A percentile compares a stretch with the other conserved stretches of the same genome.
phyloP scores from a whole-genome alignment of 768 basidiomycete genomes.

The Termitomyces sp. region DNA sequence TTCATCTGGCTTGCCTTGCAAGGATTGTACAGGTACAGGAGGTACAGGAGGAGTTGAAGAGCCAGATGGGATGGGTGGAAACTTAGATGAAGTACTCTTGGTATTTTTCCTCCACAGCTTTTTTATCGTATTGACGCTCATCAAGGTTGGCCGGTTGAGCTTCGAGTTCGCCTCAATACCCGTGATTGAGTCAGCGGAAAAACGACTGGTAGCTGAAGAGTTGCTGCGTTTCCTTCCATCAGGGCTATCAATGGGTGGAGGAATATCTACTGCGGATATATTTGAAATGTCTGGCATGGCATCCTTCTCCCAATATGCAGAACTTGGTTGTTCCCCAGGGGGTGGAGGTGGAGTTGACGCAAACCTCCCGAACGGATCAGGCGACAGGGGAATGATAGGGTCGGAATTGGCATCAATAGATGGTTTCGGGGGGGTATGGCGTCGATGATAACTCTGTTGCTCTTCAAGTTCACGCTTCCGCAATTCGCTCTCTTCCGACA shows the following conservation, averaged over 20 bases:
- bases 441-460: slow-evolving; percentile 42
- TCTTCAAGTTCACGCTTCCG: slow-evolving; percentile 48
- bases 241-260: not conserved
- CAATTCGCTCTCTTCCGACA: slow-evolving; percentile 40
- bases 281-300: slow-evolving; percentile 6
- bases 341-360: slow-evolving; percentile 39
- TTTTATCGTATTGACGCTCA: slow-evolving; percentile 69
- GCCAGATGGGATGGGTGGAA: slow-evolving; percentile 36
- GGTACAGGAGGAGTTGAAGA: slow-evolving; percentile 22
- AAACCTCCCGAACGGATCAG: slow-evolving; percentile 76
- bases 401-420: slow-evolving; percentile 20
- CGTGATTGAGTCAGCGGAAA: slow-evolving; percentile 70
- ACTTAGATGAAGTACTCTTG: slow-evolving; percentile 42
- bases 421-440: slow-evolving; percentile 19
- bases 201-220: slow-evolving; percentile 48
- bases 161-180: slow-evolving; percentile 24
- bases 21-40: slow-evolving; percentile 28
- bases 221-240: slow-evolving; percentile 18
- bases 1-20: slow-evolving; percentile 30
- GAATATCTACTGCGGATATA: slow-evolving; percentile 9
- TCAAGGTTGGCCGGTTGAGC: slow-evolving; percentile 47
- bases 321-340: slow-evolving; percentile 19
- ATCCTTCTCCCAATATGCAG: slow-evolving; percentile 40
- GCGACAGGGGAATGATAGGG: slow-evolving; percentile 76
- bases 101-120: slow-evolving; percentile 77